A percentile compares a stretch with the other conserved stretches of the same genome.
phyloP scores from a whole-genome alignment of 1,284 basidiomycete genomes.

The Taiwanofungus camphoratus region DNA sequence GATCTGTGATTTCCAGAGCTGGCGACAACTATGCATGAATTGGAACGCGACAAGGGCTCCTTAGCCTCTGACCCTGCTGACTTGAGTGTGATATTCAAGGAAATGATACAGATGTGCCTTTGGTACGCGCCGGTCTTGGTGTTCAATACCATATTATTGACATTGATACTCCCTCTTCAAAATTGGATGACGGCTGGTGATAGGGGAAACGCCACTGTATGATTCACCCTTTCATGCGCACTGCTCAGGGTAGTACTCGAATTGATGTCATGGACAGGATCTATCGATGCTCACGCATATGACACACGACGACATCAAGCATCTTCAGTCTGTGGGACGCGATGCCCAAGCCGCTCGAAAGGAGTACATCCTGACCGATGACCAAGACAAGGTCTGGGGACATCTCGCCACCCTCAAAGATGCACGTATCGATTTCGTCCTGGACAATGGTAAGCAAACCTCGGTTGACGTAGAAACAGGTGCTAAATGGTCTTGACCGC shows the following conservation, averaged over 20 bases:
- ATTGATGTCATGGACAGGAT: conserved; percentile 64
- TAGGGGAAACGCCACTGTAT: conserved; percentile 80
- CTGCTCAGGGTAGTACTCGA: too few relatives aligned
- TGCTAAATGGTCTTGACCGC: too few relatives aligned
- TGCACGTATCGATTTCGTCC: conserved; percentile 78
- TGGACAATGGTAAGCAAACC: conserved; percentile 76
- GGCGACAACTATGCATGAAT: conserved; percentile 60
- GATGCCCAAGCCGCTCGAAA: conserved; percentile 71
- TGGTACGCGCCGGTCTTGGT: conserved; percentile 47
- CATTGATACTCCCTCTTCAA: background rate
- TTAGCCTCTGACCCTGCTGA: conserved; percentile 45
- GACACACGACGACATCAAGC: conserved; percentile 74
- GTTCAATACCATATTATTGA: background rate
- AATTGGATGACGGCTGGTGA: too few relatives aligned
- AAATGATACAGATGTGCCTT: conserved; percentile 87
- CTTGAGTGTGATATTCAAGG: conserved; percentile 64
- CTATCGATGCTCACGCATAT: conserved; percentile 80
- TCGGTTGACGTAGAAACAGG: too few relatives aligned
- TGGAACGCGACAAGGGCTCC: conserved; percentile 44
- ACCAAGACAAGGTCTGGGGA: conserved; percentile 75
- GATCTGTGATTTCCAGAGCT: conserved; percentile 41
- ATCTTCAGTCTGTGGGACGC: conserved; percentile 77
- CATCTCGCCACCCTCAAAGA: conserved; percentile 51
- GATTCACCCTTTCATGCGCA: conserved; percentile 1
- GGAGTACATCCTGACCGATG: conserved; percentile 81